Evolutionary conservation across 345 rosid genomes (phyloP).

Genomic region (Clausena lansium): DNA sequence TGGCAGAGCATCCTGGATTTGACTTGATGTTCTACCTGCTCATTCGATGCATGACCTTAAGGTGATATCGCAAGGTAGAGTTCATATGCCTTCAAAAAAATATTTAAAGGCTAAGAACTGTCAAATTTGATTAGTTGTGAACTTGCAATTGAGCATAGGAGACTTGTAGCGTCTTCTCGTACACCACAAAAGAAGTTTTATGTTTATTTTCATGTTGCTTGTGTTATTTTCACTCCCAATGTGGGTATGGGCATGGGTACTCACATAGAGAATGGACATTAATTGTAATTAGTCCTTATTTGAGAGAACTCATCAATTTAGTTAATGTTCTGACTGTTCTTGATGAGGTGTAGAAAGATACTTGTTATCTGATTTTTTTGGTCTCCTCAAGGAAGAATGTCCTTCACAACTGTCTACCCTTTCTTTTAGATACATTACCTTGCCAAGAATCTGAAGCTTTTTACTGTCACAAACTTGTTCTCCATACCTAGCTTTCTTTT

Average conservation of each 20-base stretch:
- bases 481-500: not conserved
- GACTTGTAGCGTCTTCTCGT: not conserved
- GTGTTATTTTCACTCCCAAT: not conserved
- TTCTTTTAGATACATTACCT: not conserved
- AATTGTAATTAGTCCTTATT: not conserved
- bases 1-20: not conserved
- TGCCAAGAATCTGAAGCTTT: constrained; percentile 9
- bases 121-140: not conserved
- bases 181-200: not conserved
- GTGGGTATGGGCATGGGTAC: not conserved
- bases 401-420: not conserved
- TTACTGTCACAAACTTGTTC: not conserved
- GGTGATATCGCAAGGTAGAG: not conserved
- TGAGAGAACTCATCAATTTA: not conserved
- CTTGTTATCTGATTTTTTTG: not conserved
- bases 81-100: not conserved
- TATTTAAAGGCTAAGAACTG: not conserved
- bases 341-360: not conserved
- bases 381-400: not conserved
- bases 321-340: not conserved
- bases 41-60: not conserved
- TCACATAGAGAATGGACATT: not conserved
- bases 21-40: not conserved
- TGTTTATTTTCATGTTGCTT: not conserved
- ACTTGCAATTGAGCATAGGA: not conserved